Evolutionary conservation across 768 basidiomycete genomes (phyloP), one percentile per base, ranked within the genome.

Genomic region (Fomitopsis pulvina): DNA sequence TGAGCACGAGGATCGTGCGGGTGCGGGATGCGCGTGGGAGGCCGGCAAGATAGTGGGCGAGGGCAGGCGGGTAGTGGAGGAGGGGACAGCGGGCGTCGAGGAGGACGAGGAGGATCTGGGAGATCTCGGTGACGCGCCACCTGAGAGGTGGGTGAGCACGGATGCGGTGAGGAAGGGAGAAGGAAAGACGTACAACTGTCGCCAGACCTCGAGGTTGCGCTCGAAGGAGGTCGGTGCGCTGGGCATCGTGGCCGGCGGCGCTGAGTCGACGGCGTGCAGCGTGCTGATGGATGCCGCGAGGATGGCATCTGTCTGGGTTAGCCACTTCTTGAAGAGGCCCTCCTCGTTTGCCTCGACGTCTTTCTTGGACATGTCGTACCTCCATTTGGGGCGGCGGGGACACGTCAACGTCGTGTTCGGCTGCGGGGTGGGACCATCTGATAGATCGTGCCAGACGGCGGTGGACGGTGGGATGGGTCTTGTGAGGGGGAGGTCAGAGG

Each of bases 41-140:
- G 34, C 64, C 46, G 0, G 62, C 39, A 28, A 96, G 77, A 68
- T 88, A 86, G 3, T 70, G 53, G 14, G 78, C 68, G 34, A 98
- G 78, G 0, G 92, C 90, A 1, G 85, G 77, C 1, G 93, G 92
- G 58, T 83, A 85, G 65, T 96, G 94, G 2, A 96, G 68, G 0
- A 83, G 77, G 0, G 95, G 93, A 61, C 90, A 93, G 34, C 95
- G 85, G 14, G 88, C 86, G 65, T 96, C 94, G 28, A 95, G 75
- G 38, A 97, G 78, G 44, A 95, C 75, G 43, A 96, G 79, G 18
- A 97, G 72, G 55, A 97, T 89, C 58, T 92, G 80, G 0, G 90
- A 90, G 22, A 88, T 85, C 68, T 98, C 95, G 5, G 85, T 82
- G 20, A 96, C 94, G 30, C 95, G 80, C 95, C 95, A 97, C 57